Conservation (phyloP, 495 filamentous ascomycete species). For the Glonium stellatum region DNA sequence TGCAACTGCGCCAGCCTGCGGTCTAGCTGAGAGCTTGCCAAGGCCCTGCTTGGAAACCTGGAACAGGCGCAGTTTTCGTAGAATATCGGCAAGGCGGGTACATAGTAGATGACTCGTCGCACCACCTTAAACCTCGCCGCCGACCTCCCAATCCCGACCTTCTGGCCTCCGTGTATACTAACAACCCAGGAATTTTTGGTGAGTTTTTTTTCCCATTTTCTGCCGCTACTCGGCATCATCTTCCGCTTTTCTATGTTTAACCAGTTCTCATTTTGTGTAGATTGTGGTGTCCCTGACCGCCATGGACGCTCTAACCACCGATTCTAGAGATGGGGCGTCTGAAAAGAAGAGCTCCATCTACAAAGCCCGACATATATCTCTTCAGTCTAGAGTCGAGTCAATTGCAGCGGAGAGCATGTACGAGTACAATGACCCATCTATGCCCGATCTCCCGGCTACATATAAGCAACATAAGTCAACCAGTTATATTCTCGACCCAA, state of each 20-base stretch:
- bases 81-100: neutral
- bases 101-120: conserved; percentile 1
- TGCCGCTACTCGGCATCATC: neutral
- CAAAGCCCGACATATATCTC: conserved; percentile 28
- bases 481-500: conserved; percentile 15
- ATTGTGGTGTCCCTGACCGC: neutral
- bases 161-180: neutral
- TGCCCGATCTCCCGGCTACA: conserved; percentile 11
- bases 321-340: neutral
- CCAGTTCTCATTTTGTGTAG: neutral
- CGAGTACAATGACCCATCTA: neutral
- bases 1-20: neutral
- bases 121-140: neutral
- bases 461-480: conserved; percentile 8
- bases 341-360: conserved; percentile 12
- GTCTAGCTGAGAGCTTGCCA: neutral
- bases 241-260: neutral
- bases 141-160: neutral
- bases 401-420: conserved; percentile 23
- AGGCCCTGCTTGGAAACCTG: neutral
- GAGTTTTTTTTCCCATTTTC: neutral
- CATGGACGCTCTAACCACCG: neutral
- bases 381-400: conserved; percentile 26
- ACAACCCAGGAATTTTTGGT: neutral
- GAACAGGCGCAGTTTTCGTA: neutral